Base-by-base conservation (phyloP, 306 rosid genomes). In the Geum urbanum region DNA sequence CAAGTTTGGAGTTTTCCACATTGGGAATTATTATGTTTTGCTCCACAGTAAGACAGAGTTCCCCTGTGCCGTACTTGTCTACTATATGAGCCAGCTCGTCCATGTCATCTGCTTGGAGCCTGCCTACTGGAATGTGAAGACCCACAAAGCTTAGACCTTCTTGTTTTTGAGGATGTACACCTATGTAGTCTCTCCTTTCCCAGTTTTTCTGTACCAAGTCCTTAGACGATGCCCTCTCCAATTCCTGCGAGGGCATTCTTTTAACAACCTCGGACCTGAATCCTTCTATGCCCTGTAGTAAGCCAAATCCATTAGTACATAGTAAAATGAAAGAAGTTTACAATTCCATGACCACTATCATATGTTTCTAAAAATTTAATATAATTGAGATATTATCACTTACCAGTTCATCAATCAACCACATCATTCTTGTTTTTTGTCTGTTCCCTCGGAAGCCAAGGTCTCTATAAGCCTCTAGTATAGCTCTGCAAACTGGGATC, bases 351-450 rank as follows among this genome's bases (percentile, higher is more conserved):
- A 15, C 37, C 3, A 32, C 37, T 32, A 2, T 2, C 37, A 1
- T 32, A 32, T 32, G 4, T 32, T 32, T 32, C 37, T 32, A 32
- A 32, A 32, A 2, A 32, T 32, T 32, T 32, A 2, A 32, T 39
- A 32, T 40, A 57, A 5, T 32, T 41, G 15, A 15, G 22, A 13
- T 8, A 16, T 22, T 22, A 48, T 18, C 20, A 72, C 85, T 80
- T 57, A 94, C 98, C 27, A 94, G 83, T 91, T 94, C 97, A 19
- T 94, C 98, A 47, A 94, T 90, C 78, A 94, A 74, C 97, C 98
- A 94, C 98, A 94, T 90, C 98, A 94, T 90, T 82, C 98, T 85
- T 1, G 92, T 84, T 61, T 87, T 94, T 52, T 94, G 98, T 55
- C 98, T 70, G 79, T 88, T 94, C 24, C 97, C 97, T 86, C 98